A percentile compares a stretch with the other conserved stretches of the same genome.
phyloP scores from a whole-genome alignment of 2,329 filamentous ascomycete species.

The Knufia fluminis region DNA sequence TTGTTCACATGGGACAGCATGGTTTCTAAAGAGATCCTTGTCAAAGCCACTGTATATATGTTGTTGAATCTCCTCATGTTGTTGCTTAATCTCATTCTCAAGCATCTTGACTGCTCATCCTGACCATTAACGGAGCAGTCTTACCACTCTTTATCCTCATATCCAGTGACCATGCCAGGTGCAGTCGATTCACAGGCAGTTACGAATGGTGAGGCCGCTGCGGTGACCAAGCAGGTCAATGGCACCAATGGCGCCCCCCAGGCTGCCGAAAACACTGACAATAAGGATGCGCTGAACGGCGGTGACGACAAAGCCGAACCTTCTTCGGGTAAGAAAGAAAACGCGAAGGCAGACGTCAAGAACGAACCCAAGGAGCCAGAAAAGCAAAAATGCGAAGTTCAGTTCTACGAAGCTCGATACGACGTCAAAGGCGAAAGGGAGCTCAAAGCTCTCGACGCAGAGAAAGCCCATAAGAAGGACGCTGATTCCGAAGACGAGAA shows the following conservation, averaged over 20 bases:
- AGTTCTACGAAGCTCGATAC: constrained; percentile 4
- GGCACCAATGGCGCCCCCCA: not conserved
- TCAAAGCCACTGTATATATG: too few relatives aligned
- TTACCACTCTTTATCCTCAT: too few relatives aligned
- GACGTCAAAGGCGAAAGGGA: constrained; percentile 2
- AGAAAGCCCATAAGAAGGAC: not conserved
- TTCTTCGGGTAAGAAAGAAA: not conserved
- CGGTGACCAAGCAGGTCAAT: not conserved
- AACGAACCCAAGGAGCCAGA: not conserved
- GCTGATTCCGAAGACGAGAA: constrained; percentile 5
- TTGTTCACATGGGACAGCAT: too few relatives aligned
- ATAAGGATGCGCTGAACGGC: not conserved
- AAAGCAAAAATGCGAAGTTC: constrained; percentile 2
- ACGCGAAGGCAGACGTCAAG: not conserved
- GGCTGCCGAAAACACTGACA: not conserved
- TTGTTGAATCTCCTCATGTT: too few relatives aligned
- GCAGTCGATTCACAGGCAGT: not conserved
- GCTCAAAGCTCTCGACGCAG: constrained; percentile 3
- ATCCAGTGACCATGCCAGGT: not conserved
- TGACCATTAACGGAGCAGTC: too few relatives aligned
- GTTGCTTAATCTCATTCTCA: too few relatives aligned
- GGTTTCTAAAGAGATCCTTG: too few relatives aligned
- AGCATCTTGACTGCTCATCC: too few relatives aligned
- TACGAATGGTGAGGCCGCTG: not conserved
- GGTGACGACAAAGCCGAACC: not conserved